phyloP scores from a whole-genome alignment of 164 flowering plant species.

The Buxus sempervirens region DNA sequence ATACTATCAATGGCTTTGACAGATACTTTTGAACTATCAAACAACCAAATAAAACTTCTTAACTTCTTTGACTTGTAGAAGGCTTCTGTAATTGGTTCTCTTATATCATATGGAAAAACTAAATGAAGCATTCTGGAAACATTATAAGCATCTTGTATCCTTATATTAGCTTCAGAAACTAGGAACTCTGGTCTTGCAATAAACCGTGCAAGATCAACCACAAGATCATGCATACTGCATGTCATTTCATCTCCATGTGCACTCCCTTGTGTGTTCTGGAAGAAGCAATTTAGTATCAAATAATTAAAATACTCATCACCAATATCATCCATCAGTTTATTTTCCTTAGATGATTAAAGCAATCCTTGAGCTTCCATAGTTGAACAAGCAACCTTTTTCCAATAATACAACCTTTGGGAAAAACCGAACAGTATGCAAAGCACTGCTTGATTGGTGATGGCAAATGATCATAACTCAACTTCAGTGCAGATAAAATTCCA shows the following conservation, averaged over 20 bases:
- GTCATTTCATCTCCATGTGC: not conserved
- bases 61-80: not conserved
- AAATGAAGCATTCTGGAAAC: slow-evolving; percentile 1
- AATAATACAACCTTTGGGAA: not conserved
- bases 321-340: not conserved
- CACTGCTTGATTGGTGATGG: slow-evolving; percentile 1
- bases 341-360: not conserved
- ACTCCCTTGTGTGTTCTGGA: not conserved
- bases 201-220: not conserved
- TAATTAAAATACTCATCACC: not conserved
- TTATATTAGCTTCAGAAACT: not conserved
- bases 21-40: too few relatives aligned
- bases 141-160: not conserved
- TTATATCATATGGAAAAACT: not conserved
- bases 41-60: not conserved
- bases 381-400: not conserved
- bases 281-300: not conserved
- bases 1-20: not conserved
- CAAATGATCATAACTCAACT: slow-evolving; percentile 8
- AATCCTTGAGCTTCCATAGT: slow-evolving; percentile 1
- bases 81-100: not conserved
- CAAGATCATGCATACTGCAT: slow-evolving; percentile 13
- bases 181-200: not conserved
- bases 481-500: slow-evolving; percentile 1
- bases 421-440: slow-evolving; percentile 5